These are phyloP conservation scores for Trichoderma endophyticum DNA, from an alignment of 2,329 filamentous ascomycete genomes.

Conservation along the genomic window DNA sequence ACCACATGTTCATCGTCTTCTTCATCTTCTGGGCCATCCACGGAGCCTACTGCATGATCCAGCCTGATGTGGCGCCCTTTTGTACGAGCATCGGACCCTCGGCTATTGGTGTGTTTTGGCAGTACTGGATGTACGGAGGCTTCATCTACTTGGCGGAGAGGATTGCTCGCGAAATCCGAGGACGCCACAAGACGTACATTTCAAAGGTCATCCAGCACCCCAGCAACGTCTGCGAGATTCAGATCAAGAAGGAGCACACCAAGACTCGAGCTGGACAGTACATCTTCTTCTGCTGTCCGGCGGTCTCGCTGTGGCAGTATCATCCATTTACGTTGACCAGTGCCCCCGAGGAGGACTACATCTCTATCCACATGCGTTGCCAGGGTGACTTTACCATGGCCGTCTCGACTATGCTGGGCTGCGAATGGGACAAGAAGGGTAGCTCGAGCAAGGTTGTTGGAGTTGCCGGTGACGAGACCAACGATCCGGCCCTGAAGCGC, in stretches of 20 bases:
- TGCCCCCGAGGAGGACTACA: conserved; percentile 85
- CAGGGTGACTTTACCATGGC: conserved; percentile 77
- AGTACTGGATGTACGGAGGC: conserved; percentile 85
- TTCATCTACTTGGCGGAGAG: conserved; percentile 78
- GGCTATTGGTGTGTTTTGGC: conserved; percentile 77
- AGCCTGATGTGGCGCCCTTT: conserved; percentile 75
- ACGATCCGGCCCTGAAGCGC: conserved; percentile 68
- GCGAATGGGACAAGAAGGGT: conserved; percentile 59
- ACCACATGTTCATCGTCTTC: conserved; percentile 84
- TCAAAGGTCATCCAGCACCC: conserved; percentile 88
- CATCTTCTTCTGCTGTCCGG: conserved; percentile 84
- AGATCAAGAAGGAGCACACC: conserved; percentile 87
- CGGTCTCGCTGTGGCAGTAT: conserved; percentile 84
- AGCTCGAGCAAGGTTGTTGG: conserved; percentile 66
- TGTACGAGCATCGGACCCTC: conserved; percentile 65
- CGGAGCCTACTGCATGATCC: conserved; percentile 87
- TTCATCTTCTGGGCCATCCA: conserved; percentile 91
- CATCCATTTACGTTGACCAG: conserved; percentile 85
- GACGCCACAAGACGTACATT: conserved; percentile 79
- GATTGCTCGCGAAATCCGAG: conserved; percentile 72
- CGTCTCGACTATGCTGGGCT: conserved; percentile 69
- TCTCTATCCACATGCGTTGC: conserved; percentile 79
- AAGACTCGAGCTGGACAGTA: conserved; percentile 81
- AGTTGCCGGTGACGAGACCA: conserved; percentile 58
- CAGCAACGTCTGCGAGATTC: conserved; percentile 84